phyloP scores from a whole-genome alignment of 805 yeast genomes.

The Ogataea ganodermae region DNA sequence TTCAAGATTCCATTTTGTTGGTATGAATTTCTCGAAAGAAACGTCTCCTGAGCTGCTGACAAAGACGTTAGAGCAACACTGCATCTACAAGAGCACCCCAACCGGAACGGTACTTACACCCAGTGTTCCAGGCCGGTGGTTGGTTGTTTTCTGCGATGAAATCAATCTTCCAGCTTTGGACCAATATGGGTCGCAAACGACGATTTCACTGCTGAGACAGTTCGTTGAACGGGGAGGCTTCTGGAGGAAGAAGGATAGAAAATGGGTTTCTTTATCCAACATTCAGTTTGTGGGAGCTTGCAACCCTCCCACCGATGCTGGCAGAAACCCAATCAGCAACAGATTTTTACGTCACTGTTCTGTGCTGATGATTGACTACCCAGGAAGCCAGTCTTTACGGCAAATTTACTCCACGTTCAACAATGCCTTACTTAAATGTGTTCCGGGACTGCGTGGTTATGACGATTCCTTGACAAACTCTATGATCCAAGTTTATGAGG shows the following conservation, averaged over 20 bases:
- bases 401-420: conserved; percentile 69
- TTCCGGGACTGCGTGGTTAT: conserved; percentile 62
- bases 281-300: conserved; percentile 94
- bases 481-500: conserved; percentile 63
- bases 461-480: conserved; percentile 55
- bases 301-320: conserved; percentile 82
- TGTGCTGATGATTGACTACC: conserved; percentile 76
- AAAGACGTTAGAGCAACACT: conserved; percentile 69
- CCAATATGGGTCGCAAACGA: conserved; percentile 69
- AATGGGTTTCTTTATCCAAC: conserved; percentile 66
- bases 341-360: conserved; percentile 70
- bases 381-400: conserved; percentile 58
- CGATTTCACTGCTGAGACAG: conserved; percentile 72
- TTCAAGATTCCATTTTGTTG: conserved; percentile 57
- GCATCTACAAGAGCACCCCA: conserved; percentile 56
- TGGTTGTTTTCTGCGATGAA: conserved; percentile 90
- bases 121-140: conserved; percentile 59
- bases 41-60: conserved; percentile 64
- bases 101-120: conserved; percentile 62
- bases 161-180: conserved; percentile 79
- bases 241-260: conserved; percentile 60
- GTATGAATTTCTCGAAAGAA: conserved; percentile 82
- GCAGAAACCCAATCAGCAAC: conserved; percentile 57
- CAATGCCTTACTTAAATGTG: conserved; percentile 54
- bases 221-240: conserved; percentile 74